Evolutionary conservation across 1,284 basidiomycete species (phyloP).

Genomic region (Ustilago sp.): DNA sequence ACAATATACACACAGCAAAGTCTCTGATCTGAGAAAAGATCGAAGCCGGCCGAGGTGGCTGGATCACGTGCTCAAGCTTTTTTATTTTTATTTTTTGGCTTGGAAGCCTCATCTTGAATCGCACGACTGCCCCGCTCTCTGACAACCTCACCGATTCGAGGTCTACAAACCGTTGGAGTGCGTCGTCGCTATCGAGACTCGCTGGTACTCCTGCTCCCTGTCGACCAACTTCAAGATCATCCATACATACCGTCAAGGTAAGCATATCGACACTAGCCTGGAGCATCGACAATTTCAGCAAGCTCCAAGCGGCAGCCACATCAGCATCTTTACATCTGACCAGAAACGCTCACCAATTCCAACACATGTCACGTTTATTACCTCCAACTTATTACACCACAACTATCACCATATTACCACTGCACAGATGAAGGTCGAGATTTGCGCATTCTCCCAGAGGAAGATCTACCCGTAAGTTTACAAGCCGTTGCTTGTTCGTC

Average conservation of each 20-base stretch:
- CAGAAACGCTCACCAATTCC: slow-evolving; percentile 28
- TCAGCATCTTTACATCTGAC: slow-evolving; percentile 8
- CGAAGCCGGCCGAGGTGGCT: no score
- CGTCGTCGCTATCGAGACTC: slow-evolving; percentile 1
- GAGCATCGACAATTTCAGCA: slow-evolving; percentile 20
- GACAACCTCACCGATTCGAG: no score
- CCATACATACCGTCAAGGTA: slow-evolving; percentile 51
- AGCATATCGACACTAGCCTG: slow-evolving; percentile 13
- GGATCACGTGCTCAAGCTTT: no score
- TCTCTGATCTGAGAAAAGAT: no score
- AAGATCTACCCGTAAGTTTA: slow-evolving; percentile 69
- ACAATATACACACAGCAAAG: no score
- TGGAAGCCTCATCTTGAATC: no score
- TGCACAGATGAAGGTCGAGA: slow-evolving; percentile 69
- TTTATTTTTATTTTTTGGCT: no score
- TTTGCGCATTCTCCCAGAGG: slow-evolving; percentile 68
- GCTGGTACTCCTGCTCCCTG: slow-evolving; percentile 22
- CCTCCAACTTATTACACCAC: slow-evolving; percentile 4
- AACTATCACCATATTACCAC: neutral
- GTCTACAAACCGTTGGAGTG: neutral
- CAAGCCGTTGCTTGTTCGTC: slow-evolving; percentile 11
- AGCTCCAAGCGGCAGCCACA: slow-evolving; percentile 1
- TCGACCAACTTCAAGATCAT: slow-evolving; percentile 46
- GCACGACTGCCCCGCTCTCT: no score
- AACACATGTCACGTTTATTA: slow-evolving; percentile 8